Evolutionary conservation across 768 basidiomycete species (phyloP).

Genomic region (Termitomyces bulborhizus): DNA sequence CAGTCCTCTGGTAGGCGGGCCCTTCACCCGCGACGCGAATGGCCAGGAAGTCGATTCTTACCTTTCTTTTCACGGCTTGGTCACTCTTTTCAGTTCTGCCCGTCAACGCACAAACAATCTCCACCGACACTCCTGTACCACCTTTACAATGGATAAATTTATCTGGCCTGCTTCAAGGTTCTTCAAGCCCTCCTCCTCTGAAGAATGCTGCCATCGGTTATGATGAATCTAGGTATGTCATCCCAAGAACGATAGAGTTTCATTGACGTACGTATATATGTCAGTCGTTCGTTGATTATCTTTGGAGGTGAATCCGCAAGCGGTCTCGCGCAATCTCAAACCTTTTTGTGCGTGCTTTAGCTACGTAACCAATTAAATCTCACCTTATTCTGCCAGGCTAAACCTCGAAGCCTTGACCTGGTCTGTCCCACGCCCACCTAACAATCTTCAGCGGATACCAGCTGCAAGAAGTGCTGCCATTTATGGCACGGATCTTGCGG

Average conservation of each 20-base stretch:
- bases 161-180: conserved; percentile 46
- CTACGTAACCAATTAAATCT: background rate
- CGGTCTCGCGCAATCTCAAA: conserved; percentile 56
- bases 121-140: conserved; percentile 49
- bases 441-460: conserved; percentile 40
- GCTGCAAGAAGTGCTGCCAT: conserved; percentile 60
- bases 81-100: conserved; percentile 14
- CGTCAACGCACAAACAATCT: conserved; percentile 39
- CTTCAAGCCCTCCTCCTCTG: conserved; percentile 52
- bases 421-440: conserved; percentile 49
- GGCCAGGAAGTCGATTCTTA: conserved; percentile 20
- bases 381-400: conserved; percentile 35
- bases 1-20: conserved; percentile 13
- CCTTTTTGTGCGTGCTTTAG: conserved; percentile 50
- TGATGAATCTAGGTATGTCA: conserved; percentile 35
- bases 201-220: conserved; percentile 70
- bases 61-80: conserved; percentile 20
- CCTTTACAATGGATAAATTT: conserved; percentile 77
- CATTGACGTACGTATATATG: conserved; percentile 16
- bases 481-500: conserved; percentile 65
- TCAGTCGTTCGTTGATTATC: conserved; percentile 53
- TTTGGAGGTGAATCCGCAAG: conserved; percentile 73
- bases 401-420: conserved; percentile 57
- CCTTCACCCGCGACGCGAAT: conserved; percentile 19
- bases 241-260: background rate